Base-by-base conservation (phyloP, 2,329 filamentous ascomycete species). In the Fusarium longipes region DNA sequence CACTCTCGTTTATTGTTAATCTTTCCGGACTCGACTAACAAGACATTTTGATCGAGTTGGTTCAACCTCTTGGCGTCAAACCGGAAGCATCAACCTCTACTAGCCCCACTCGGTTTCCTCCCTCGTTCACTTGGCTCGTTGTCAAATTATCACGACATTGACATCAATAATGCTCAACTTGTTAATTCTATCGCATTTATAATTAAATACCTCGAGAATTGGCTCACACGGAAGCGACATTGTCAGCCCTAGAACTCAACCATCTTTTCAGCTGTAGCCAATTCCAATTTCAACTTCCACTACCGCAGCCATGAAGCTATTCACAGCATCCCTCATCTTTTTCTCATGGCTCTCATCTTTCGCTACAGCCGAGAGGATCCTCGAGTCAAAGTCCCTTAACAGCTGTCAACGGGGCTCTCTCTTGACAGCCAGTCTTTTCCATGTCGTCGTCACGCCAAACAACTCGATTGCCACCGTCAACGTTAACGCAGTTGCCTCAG, bases 381-480 rank as follows among this genome's bases (percentile, higher is more conserved):
- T 98, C 73, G 84, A 89, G 73, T 96, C 94, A 52, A 92, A 86
- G 74, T 96, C 94, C 24, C 86, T 97, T 69, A 93, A 92, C 78
- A 86, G 91, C 32, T 97, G 94, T 80, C 91, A 93, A 83, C 82
- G 87, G 57, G 89, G 94, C 78, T 96, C 92, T 18, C 89, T 89
- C 74, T 95, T 97, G 79, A 91, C 91, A 3, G 93, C 94, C 72
- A 93, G 91, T 72, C 85, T 95, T 62, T 97, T 97, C 86, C 90
- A 96, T 71, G 91, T 97, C 77, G 82, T 87, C 68, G 93, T 92
- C 79, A 93, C 89, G 1, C 91, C 92, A 38, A 82, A 85, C 76
- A 96, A 96, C 80, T 85, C 85, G 70, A 88, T 88, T 25, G 83
- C 94, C 51, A 82, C 83, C 54, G 87, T 96, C 78, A 86, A 93